phyloP scores from a whole-genome alignment of 257 asterid genomes.

The Lantana camara region DNA sequence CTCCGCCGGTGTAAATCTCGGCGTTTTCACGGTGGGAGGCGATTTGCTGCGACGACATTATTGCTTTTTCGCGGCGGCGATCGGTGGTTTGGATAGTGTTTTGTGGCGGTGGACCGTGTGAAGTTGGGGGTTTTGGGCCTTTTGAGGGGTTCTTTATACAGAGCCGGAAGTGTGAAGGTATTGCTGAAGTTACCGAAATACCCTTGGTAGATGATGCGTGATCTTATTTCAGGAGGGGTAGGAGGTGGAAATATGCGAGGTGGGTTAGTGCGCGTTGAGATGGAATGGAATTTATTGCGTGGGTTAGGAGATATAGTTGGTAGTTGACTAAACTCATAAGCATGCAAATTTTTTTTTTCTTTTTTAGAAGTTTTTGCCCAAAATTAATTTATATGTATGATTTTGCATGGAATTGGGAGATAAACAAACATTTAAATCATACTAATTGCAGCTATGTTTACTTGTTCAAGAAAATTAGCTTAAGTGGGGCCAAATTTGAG shows the following conservation, averaged over 20 bases:
- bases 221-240: neutral
- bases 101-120: neutral
- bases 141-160: neutral
- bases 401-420: no score
- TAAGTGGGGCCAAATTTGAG: no score
- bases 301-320: conserved; percentile 22
- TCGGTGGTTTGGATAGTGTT: neutral
- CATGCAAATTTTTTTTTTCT: neutral
- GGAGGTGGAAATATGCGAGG: conserved; percentile 2
- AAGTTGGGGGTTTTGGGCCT: neutral
- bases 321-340: conserved; percentile 15
- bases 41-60: conserved; percentile 49
- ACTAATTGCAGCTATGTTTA: no score
- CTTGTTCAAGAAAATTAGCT: no score
- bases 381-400: no score
- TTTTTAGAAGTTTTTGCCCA: no score
- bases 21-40: conserved; percentile 58
- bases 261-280: neutral
- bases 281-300: conserved; percentile 16
- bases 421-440: no score
- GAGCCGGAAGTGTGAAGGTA: neutral
- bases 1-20: conserved; percentile 55
- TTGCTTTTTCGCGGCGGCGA: neutral
- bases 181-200: conserved; percentile 20
- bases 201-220: conserved; percentile 13